These are phyloP conservation scores for Durio zibethinus DNA, from an alignment of 345 rosid genomes.

Conservation along the genomic window DNA sequence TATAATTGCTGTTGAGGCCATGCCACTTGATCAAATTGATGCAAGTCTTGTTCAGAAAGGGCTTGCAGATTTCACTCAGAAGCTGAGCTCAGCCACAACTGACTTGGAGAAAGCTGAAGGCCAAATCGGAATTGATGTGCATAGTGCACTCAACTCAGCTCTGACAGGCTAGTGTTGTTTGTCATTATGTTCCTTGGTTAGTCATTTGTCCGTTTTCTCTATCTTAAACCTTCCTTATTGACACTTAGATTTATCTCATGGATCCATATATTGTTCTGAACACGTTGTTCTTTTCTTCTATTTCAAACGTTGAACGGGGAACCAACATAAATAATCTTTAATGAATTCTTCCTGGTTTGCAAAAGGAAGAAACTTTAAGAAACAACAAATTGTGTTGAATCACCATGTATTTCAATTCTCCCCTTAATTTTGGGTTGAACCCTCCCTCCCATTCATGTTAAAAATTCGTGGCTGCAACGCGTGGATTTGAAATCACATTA, in stretches of 20 bases:
- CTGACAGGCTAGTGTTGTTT: conserved; percentile 26
- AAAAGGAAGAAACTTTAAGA: not conserved
- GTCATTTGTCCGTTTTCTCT: not conserved
- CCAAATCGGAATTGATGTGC: conserved; percentile 51
- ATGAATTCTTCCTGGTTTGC: not conserved
- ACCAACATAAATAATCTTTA: conserved; percentile 10
- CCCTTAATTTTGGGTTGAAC: not conserved
- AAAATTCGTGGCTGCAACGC: not conserved
- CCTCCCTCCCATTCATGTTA: not conserved
- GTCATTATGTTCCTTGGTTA: not conserved
- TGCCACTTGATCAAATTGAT: conserved; percentile 46
- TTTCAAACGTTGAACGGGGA: not conserved
- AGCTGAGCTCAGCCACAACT: conserved; percentile 47
- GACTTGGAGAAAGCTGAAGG: conserved; percentile 61
- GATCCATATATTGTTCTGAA: conserved; percentile 5
- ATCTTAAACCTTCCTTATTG: too few species aligned
- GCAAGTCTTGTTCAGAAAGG: conserved; percentile 51
- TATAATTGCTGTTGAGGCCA: conserved; percentile 50
- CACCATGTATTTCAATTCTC: not conserved
- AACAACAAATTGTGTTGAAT: not conserved
- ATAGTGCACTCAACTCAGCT: conserved; percentile 42
- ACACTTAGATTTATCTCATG: not conserved
- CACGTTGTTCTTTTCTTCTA: not conserved
- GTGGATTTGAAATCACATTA: not conserved
- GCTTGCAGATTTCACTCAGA: conserved; percentile 52